Conservation (phyloP, 2,329 filamentous ascomycete species). For the Tolypocladium amazonense region DNA sequence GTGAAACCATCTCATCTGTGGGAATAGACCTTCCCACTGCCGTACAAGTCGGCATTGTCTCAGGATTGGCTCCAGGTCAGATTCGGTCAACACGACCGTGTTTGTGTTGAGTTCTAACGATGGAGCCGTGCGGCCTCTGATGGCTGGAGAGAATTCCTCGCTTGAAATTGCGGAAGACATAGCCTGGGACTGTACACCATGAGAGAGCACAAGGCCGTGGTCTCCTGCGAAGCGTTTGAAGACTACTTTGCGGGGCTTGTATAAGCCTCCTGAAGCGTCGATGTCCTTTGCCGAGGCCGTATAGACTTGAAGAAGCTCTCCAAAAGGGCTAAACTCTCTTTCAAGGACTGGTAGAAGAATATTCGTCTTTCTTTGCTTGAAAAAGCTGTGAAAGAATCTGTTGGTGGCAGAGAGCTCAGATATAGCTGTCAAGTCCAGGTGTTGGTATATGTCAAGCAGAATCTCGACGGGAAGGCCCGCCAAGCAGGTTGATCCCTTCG, state of each 20-base stretch:
- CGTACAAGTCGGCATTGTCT: conserved; percentile 23
- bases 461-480: conserved; percentile 33
- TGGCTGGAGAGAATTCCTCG: conserved; percentile 10
- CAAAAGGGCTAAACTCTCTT: conserved; percentile 31
- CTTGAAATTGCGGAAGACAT: neutral
- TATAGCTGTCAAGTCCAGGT: conserved; percentile 30
- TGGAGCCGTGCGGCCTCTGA: conserved; percentile 10
- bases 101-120: conserved; percentile 3
- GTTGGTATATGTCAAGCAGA: conserved; percentile 34
- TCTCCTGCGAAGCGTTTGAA: conserved; percentile 26
- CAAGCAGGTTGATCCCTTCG: conserved; percentile 10
- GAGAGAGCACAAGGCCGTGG: conserved; percentile 13
- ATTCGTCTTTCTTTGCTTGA: conserved; percentile 25
- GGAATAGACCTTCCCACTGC: conserved; percentile 28
- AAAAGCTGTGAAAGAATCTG: conserved; percentile 28
- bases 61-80: conserved; percentile 22
- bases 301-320: conserved; percentile 35
- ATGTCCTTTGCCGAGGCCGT: conserved; percentile 30
- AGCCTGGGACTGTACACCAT: neutral
- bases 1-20: conserved; percentile 35
- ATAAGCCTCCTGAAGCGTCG: conserved; percentile 17
- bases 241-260: conserved; percentile 26
- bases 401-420: conserved; percentile 26
- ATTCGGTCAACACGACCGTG: conserved; percentile 18
- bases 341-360: conserved; percentile 32